Evolutionary conservation across 2,329 filamentous ascomycete genomes (phyloP).

Genomic region (Diplocarpon mali): DNA sequence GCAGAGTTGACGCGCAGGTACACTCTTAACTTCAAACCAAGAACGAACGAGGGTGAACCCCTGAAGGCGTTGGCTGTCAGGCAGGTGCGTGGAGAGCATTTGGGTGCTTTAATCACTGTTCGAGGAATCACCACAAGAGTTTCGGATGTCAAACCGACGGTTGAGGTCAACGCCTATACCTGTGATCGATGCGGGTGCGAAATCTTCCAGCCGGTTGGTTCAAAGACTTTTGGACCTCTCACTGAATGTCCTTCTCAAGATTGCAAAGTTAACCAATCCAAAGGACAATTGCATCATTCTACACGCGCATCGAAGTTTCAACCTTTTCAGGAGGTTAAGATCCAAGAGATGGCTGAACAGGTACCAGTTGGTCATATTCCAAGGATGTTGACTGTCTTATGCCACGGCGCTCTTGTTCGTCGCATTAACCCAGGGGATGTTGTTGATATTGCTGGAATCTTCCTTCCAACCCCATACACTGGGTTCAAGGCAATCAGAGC

Average conservation of each 20-base stretch:
- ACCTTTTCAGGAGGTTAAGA: slow-evolving; percentile 96
- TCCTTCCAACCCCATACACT: slow-evolving; percentile 96
- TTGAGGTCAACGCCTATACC: slow-evolving; percentile 96
- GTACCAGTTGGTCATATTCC: slow-evolving; percentile 97
- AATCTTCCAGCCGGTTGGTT: slow-evolving; percentile 90
- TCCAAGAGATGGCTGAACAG: slow-evolving; percentile 98
- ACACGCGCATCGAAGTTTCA: slow-evolving; percentile 95
- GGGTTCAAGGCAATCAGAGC: slow-evolving; percentile 96
- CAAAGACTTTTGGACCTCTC: slow-evolving; percentile 83
- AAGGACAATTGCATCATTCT: slow-evolving; percentile 86
- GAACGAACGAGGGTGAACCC: slow-evolving; percentile 57
- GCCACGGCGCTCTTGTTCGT: slow-evolving; percentile 75
- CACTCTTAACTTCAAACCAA: slow-evolving; percentile 90
- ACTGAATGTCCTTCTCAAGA: slow-evolving; percentile 81
- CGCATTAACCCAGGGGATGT: slow-evolving; percentile 90
- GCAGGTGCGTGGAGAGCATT: slow-evolving; percentile 82
- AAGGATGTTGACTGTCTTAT: slow-evolving; percentile 78
- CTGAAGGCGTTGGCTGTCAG: slow-evolving; percentile 72
- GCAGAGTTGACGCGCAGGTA: slow-evolving; percentile 87
- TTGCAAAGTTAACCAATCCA: slow-evolving; percentile 81
- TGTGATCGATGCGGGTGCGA: slow-evolving; percentile 95
- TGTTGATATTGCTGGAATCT: slow-evolving; percentile 88
- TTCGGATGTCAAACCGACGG: slow-evolving; percentile 92
- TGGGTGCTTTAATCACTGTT: slow-evolving; percentile 87
- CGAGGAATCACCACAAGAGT: slow-evolving; percentile 90